Percentiles rank a stretch among this genome's conserved stretches.
These are phyloP conservation scores for Haematococcus lacustris DNA, from an alignment of 139 green algal species.

Conservation along the genomic window DNA sequence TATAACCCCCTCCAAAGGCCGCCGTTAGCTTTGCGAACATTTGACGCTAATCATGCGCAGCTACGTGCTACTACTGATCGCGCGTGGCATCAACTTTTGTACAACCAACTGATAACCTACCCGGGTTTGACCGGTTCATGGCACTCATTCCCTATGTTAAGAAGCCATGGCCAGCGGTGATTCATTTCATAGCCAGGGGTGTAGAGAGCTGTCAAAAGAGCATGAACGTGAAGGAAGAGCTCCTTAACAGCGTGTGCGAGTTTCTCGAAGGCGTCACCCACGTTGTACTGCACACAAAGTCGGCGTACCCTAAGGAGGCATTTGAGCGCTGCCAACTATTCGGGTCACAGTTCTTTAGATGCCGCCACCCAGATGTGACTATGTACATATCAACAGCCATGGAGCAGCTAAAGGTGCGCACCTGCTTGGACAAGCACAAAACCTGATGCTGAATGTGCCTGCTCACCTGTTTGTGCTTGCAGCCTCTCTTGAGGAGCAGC, in stretches of 20 bases:
- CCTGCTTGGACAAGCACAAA: not conserved
- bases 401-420: not conserved
- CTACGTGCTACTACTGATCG: not conserved
- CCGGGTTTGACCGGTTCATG: not conserved
- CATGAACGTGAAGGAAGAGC: not conserved
- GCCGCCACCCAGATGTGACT: not conserved
- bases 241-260: not conserved
- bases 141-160: not conserved
- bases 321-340: not conserved
- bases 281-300: not conserved
- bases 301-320: not conserved
- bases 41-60: not conserved
- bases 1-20: constrained; percentile 46
- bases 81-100: not conserved
- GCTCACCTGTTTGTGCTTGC: not conserved
- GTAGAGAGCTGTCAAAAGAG: not conserved
- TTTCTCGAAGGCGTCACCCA: not conserved
- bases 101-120: not conserved
- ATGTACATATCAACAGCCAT: not conserved
- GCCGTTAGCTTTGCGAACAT: constrained; percentile 81
- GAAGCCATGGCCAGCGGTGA: not conserved
- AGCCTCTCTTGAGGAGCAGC: constrained; percentile 29
- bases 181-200: not conserved
- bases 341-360: not conserved
- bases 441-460: not conserved